phyloP scores from a whole-genome alignment of 1,139 yeast genomes.

The Yamadazyma blattariae region DNA sequence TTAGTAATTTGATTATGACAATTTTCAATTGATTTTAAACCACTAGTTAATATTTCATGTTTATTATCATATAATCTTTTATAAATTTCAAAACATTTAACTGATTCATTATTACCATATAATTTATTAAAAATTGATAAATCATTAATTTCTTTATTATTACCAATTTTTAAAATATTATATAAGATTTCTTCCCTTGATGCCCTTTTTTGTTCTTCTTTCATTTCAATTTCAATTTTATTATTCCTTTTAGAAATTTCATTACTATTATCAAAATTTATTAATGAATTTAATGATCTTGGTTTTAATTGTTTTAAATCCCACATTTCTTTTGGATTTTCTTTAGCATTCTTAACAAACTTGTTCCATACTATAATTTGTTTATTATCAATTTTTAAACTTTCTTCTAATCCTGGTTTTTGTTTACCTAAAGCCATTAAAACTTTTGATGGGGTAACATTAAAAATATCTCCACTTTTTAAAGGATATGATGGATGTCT shows the following conservation, averaged over 20 bases:
- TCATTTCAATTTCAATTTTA: constrained; percentile 29
- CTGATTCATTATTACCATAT: constrained; percentile 23
- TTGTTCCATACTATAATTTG: constrained; percentile 77
- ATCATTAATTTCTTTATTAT: constrained; percentile 20
- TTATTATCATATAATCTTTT: constrained; percentile 24
- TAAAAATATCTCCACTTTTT: constrained; percentile 81
- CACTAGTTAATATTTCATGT: constrained; percentile 24
- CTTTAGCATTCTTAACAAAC: constrained; percentile 57
- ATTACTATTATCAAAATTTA: constrained; percentile 16
- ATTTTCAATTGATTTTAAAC: constrained; percentile 11
- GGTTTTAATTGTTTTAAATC: constrained; percentile 48
- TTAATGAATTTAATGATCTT: constrained; percentile 31
- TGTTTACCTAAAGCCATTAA: constrained; percentile 79
- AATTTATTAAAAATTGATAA: constrained; percentile 17
- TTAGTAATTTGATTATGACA: constrained; percentile 24
- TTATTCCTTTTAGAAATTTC: constrained; percentile 25
- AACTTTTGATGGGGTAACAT: constrained; percentile 83
- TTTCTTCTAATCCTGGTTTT: constrained; percentile 71
- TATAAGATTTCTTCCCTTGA: constrained; percentile 47
- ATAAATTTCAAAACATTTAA: constrained; percentile 32
- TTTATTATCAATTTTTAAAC: constrained; percentile 64
- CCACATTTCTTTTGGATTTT: constrained; percentile 61
- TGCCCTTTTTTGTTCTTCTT: constrained; percentile 35
- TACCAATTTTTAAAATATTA: constrained; percentile 30
- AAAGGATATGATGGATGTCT: constrained; percentile 79